Percentiles rank a stretch among this genome's conserved stretches.
These are phyloP conservation scores for Sequoia sempervirens DNA, from an alignment of 75 land plant genomes.

Conservation along the genomic window DNA sequence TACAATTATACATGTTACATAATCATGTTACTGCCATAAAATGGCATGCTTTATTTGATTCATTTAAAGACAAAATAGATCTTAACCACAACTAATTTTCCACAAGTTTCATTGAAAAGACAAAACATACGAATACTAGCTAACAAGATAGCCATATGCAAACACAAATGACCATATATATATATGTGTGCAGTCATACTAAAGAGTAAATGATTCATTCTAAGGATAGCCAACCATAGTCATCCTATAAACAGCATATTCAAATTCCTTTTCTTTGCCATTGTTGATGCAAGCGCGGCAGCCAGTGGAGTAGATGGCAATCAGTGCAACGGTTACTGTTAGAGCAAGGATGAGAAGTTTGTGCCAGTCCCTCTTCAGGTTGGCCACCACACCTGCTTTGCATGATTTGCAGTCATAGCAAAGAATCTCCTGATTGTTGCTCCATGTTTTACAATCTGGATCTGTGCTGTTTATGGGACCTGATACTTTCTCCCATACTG, in stretches of 20 bases:
- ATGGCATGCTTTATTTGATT: no score
- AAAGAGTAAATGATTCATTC: background rate
- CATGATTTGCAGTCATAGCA: conserved; percentile 29
- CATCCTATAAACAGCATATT: background rate
- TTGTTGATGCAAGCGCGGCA: conserved; percentile 28
- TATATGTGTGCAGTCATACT: no score
- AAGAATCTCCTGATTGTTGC: conserved; percentile 13
- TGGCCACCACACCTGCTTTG: conserved; percentile 24
- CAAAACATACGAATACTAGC: no score
- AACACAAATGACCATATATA: no score
- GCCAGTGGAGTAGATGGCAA: conserved; percentile 23
- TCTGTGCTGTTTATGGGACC: background rate
- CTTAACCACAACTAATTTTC: no score
- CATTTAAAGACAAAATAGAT: no score
- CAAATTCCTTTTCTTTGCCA: background rate
- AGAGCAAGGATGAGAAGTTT: conserved; percentile 13
- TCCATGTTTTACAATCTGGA: conserved; percentile 36
- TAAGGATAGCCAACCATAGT: background rate
- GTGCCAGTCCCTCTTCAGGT: conserved; percentile 19
- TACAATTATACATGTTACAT: no score
- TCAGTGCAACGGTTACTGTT: conserved; percentile 8
- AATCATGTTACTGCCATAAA: no score
- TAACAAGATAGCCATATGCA: no score
- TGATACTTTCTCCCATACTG: conserved; percentile 3
- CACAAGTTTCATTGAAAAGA: no score